These are phyloP conservation scores for Fusarium brevicatenulatum DNA, from an alignment of 2,329 filamentous ascomycete genomes.

Conservation along the genomic window DNA sequence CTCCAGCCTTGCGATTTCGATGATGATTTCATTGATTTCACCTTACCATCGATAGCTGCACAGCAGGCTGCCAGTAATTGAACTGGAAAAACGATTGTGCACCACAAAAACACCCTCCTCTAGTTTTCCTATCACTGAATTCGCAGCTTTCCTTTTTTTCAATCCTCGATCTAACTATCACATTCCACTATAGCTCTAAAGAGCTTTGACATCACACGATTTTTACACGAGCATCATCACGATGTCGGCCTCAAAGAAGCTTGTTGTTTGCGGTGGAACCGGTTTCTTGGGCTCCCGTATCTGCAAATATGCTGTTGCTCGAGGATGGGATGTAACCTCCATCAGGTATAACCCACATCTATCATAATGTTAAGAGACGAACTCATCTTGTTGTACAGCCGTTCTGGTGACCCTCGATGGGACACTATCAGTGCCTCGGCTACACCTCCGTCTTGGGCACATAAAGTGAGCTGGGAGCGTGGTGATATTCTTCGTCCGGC, in stretches of 20 bases:
- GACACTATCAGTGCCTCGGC: constrained; percentile 76
- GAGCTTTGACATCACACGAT: constrained; percentile 34
- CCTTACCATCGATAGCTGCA: constrained; percentile 16
- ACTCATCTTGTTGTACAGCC: constrained; percentile 62
- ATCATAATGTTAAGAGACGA: neutral
- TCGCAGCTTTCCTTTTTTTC: neutral
- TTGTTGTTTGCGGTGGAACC: constrained; percentile 93
- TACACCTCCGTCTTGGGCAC: constrained; percentile 81
- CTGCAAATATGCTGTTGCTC: constrained; percentile 85
- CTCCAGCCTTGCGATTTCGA: constrained; percentile 37
- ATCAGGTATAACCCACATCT: constrained; percentile 72
- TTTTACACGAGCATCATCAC: constrained; percentile 39
- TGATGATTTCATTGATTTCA: constrained; percentile 45
- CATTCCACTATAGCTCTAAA: constrained; percentile 9
- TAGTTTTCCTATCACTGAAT: neutral
- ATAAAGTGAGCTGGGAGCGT: constrained; percentile 84
- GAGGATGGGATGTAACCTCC: constrained; percentile 92
- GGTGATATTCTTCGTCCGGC: constrained; percentile 87
- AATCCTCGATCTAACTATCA: neutral
- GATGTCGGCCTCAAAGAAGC: constrained; percentile 74
- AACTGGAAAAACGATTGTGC: constrained; percentile 23
- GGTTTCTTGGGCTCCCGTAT: constrained; percentile 91
- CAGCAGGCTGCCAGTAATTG: neutral
- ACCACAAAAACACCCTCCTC: neutral
- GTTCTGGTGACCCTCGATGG: constrained; percentile 91